A percentile compares a stretch with the other conserved stretches of the same genome.
Conservation (phyloP, 2,329 filamentous ascomycete species). For the Talaromyces atroroseus region DNA sequence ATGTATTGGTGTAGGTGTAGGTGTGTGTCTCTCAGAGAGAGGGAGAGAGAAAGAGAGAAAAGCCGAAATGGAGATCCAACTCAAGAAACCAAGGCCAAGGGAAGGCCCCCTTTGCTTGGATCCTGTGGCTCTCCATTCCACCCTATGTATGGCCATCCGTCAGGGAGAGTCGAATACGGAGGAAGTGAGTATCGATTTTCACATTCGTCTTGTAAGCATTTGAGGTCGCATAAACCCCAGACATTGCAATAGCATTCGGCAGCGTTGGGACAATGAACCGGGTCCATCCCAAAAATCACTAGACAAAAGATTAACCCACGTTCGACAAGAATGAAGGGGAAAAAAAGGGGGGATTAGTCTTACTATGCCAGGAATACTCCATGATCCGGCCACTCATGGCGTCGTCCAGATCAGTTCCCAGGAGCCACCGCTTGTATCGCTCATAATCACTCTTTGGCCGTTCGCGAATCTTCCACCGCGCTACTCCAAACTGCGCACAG, state of each 20-base stretch:
- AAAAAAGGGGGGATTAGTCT: too few species aligned
- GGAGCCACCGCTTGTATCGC: slow-evolving; percentile 45
- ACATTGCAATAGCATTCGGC: slow-evolving; percentile 62
- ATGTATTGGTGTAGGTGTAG: too few species aligned
- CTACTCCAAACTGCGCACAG: slow-evolving; percentile 53
- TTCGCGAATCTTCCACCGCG: slow-evolving; percentile 41
- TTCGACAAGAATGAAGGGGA: neutral
- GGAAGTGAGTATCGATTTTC: slow-evolving; percentile 56
- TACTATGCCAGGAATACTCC: slow-evolving; percentile 58
- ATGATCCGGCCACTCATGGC: slow-evolving; percentile 49
- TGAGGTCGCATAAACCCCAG: slow-evolving; percentile 56
- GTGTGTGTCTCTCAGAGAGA: too few species aligned
- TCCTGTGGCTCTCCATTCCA: slow-evolving; percentile 43
- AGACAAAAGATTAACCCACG: slow-evolving; percentile 1
- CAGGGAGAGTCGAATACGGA: slow-evolving; percentile 51
- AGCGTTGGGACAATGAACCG: slow-evolving; percentile 57
- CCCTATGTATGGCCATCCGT: slow-evolving; percentile 57
- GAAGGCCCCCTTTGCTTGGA: slow-evolving; percentile 24
- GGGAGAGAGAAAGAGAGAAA: neutral
- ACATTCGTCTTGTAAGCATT: slow-evolving; percentile 42
- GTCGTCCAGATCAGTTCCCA: slow-evolving; percentile 44
- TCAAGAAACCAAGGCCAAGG: slow-evolving; percentile 5
- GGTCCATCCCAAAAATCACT: slow-evolving; percentile 56
- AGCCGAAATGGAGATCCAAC: neutral
- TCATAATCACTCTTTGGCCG: slow-evolving; percentile 46